A percentile compares a stretch with the other conserved stretches of the same genome.
These are phyloP conservation scores for Plasmopara muralis DNA, from an alignment of 352 stramenopile species.

Conservation along the genomic window DNA sequence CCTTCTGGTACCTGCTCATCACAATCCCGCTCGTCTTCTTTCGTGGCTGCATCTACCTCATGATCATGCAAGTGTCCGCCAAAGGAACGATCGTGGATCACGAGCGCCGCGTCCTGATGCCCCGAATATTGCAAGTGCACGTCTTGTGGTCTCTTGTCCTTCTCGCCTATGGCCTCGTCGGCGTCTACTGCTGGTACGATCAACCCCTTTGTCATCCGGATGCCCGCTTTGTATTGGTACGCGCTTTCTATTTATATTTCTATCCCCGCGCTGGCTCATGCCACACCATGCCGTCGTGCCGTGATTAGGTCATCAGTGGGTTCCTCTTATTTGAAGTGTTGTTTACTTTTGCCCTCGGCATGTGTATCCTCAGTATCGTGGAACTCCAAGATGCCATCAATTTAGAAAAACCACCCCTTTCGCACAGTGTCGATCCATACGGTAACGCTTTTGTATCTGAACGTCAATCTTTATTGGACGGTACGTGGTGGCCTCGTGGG, in stretches of 20 bases:
- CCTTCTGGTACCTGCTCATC: constrained; percentile 76
- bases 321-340: constrained; percentile 62
- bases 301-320: constrained; percentile 40
- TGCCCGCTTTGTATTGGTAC: constrained; percentile 69
- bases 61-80: constrained; percentile 77
- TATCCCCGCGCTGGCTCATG: too few relatives aligned
- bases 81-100: constrained; percentile 83
- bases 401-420: constrained; percentile 19
- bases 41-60: constrained; percentile 80
- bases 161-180: constrained; percentile 45
- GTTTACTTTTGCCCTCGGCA: constrained; percentile 64
- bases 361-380: constrained; percentile 54
- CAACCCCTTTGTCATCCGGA: constrained; percentile 64
- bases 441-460: constrained; percentile 70
- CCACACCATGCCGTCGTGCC: too few relatives aligned
- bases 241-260: constrained; percentile 7
- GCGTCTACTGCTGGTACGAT: constrained; percentile 65
- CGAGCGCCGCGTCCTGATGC: constrained; percentile 84
- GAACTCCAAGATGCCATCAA: constrained; percentile 28
- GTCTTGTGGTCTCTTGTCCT: constrained; percentile 69
- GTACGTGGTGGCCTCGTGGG: constrained; percentile 29
- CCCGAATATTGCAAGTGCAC: constrained; percentile 69
- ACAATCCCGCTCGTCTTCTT: constrained; percentile 65
- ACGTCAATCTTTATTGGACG: constrained; percentile 69
- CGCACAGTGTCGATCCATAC: constrained; percentile 33